phyloP scores from a whole-genome alignment of 1,139 yeast genomes.

The Wickerhamomyces sp. region DNA sequence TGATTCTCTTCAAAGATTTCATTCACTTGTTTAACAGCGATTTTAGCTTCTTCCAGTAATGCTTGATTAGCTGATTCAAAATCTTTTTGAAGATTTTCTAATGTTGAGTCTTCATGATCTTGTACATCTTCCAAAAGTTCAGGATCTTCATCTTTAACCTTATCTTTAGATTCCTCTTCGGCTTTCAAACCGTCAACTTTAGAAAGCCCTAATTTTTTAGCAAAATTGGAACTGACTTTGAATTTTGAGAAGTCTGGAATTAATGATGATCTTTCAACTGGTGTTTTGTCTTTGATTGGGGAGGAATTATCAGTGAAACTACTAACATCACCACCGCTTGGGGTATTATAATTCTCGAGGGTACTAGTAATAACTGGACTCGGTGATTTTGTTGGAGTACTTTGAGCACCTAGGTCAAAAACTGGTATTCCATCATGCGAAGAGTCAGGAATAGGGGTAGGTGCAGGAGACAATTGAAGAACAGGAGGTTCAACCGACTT shows the following conservation, averaged over 20 bases:
- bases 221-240: constrained; percentile 24
- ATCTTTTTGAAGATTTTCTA: constrained; percentile 20
- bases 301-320: constrained; percentile 16
- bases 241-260: constrained; percentile 27
- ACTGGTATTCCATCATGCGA: background rate
- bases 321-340: constrained; percentile 12
- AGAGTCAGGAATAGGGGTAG: background rate
- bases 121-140: constrained; percentile 19
- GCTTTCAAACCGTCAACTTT: background rate
- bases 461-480: background rate
- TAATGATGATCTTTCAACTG: constrained; percentile 20
- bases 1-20: constrained; percentile 17
- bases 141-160: constrained; percentile 17
- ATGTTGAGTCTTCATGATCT: constrained; percentile 13
- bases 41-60: constrained; percentile 26
- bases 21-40: constrained; percentile 24
- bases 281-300: constrained; percentile 21
- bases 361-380: background rate
- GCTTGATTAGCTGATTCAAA: constrained; percentile 25
- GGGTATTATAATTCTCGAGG: constrained; percentile 12
- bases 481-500: background rate
- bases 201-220: constrained; percentile 25
- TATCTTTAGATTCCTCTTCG: constrained; percentile 24
- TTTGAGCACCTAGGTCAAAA: background rate
- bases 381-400: background rate